Conservation (phyloP, 2,329 filamentous ascomycete species). For the Emmonsia crescens region DNA sequence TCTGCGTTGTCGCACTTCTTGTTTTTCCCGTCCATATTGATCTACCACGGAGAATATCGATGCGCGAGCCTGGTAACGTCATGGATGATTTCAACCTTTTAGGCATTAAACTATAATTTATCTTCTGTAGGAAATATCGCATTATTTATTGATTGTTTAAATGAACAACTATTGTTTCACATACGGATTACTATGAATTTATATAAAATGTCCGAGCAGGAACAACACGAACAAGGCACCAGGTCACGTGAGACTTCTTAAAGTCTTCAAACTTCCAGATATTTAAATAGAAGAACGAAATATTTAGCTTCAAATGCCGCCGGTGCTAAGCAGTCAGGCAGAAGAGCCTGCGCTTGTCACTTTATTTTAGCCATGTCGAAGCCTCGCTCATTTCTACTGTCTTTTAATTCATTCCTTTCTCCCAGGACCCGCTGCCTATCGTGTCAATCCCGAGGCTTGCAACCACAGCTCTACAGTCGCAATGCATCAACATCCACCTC, state of each 20-base stretch:
- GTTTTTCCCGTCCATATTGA: background rate
- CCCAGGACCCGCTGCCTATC: slow-evolving; percentile 23
- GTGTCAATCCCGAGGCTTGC: slow-evolving; percentile 25
- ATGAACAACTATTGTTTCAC: background rate
- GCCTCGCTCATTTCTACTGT: background rate
- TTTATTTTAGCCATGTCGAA: background rate
- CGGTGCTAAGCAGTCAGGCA: background rate
- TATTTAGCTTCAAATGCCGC: background rate
- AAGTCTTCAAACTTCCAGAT: too few species aligned
- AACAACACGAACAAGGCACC: slow-evolving; percentile 24
- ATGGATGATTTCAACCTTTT: background rate
- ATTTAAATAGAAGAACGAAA: too few species aligned
- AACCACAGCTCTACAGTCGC: slow-evolving; percentile 8
- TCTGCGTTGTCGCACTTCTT: background rate
- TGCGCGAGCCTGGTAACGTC: background rate
- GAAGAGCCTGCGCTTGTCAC: background rate
- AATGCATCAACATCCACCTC: slow-evolving; percentile 10
- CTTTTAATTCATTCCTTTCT: background rate
- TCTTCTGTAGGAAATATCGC: background rate
- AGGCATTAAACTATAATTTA: background rate
- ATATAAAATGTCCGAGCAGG: background rate
- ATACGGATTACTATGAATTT: too few species aligned
- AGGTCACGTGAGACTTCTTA: slow-evolving; percentile 21
- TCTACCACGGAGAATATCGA: background rate
- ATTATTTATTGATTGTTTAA: background rate